Evolutionary conservation across 257 asterid species (phyloP), one percentile per base, ranked within the genome.

Genomic region (Prunella vulgaris): DNA sequence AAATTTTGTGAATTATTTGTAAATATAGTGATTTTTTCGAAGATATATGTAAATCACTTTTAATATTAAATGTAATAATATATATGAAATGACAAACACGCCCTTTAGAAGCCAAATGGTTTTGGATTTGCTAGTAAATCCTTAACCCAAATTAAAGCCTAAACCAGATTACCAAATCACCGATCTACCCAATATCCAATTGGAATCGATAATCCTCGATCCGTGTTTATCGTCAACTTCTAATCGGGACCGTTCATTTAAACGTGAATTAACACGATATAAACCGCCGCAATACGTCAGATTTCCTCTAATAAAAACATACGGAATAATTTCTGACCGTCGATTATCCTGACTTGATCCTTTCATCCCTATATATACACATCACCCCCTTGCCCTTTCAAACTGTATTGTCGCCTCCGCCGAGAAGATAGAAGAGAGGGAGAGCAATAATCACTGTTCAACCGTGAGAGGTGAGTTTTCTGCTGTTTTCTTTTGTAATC

Each of bases 321-420:
- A 74, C 68, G 64, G 74, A 79, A 5, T 12, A 2, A 79, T 68
- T 85, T 54, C 52, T 60, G 65, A 64, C 95, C 96, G 90, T 90
- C 72, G 86, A 73, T 78, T 69, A 1, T 21, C 66, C 68, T 14
- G n/a, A 21, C 62, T 51, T 58, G 62, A 46, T 56, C 68, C 46
- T 18, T 64, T 51, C 66, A 18, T 10, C 3, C 24, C 80, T 77
- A 84, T 84, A 87, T 60, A 83, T 86, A 74, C 0, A 9, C 74
- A 24, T 27, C 54, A 24, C 77, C 48, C 32, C 4, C 0, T 15
- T 15, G 0, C 0, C 0, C 0, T 0, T 28, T 0, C 6, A 20
- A 38, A 52, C 53, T 72, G 74, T 42, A 4, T 27, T 71, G 66
- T 28, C 14, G 64, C 71, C 69, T 65, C 70, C 68, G 12, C 65